These are phyloP conservation scores for Fragilaria radians DNA, from an alignment of 108 stramenopile genomes.

Conservation along the genomic window DNA sequence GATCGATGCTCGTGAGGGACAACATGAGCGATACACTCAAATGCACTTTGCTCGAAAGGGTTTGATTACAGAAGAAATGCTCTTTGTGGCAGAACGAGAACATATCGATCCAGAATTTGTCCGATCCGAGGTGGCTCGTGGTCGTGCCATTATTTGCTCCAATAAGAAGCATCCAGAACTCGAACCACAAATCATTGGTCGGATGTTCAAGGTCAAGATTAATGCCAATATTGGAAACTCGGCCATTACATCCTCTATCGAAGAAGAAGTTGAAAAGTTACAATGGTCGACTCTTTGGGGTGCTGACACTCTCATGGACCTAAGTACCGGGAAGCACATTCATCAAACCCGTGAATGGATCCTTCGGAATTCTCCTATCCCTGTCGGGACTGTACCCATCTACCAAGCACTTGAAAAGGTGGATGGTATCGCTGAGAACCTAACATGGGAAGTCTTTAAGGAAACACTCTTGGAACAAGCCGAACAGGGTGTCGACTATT, in stretches of 20 bases:
- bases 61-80: slow-evolving; percentile 81
- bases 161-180: slow-evolving; percentile 79
- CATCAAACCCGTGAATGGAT: slow-evolving; percentile 86
- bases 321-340: slow-evolving; percentile 79
- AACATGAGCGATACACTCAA: slow-evolving; percentile 65
- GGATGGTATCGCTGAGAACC: slow-evolving; percentile 79
- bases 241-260: slow-evolving; percentile 70
- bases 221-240: slow-evolving; percentile 86
- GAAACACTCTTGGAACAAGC: slow-evolving; percentile 80
- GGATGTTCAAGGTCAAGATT: slow-evolving; percentile 89
- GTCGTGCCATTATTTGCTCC: slow-evolving; percentile 77
- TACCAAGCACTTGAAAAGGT: slow-evolving; percentile 84
- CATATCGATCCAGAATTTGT: slow-evolving; percentile 70
- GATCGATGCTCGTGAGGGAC: slow-evolving; percentile 61
- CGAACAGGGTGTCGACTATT: slow-evolving; percentile 85
- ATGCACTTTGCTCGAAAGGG: slow-evolving; percentile 81
- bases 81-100: slow-evolving; percentile 75
- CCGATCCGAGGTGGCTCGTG: slow-evolving; percentile 75
- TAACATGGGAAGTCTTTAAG: slow-evolving; percentile 79
- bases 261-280: slow-evolving; percentile 88
- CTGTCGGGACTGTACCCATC: slow-evolving; percentile 83
- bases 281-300: slow-evolving; percentile 88
- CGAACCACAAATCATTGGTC: slow-evolving; percentile 85
- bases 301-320: slow-evolving; percentile 83
- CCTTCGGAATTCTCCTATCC: slow-evolving; percentile 77